A percentile compares a stretch with the other conserved stretches of the same genome.
phyloP scores from a whole-genome alignment of 768 basidiomycete genomes.

The Glaciozyma antarctica region DNA sequence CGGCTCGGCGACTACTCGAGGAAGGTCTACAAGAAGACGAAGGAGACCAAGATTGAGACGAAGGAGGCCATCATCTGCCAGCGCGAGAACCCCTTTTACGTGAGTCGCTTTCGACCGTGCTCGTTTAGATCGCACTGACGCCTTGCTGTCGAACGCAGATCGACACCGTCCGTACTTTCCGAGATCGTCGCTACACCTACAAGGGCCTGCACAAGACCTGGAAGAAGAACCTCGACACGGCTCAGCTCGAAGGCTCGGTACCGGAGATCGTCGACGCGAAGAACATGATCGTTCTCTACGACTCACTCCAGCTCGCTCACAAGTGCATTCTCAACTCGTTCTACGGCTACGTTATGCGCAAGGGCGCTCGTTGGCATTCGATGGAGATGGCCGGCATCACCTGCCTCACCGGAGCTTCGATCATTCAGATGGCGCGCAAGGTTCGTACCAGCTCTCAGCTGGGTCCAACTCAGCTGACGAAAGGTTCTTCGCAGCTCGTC shows the following conservation, averaged over 20 bases:
- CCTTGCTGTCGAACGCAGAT: conserved; percentile 41
- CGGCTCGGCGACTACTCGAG: conserved; percentile 96
- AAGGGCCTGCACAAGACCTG: conserved; percentile 97
- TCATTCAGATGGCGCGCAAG: conserved; percentile 97
- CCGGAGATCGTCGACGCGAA: conserved; percentile 91
- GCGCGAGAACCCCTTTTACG: conserved; percentile 92
- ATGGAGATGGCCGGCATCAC: conserved; percentile 99
- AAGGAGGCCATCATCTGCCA: conserved; percentile 95
- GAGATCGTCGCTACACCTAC: conserved; percentile 97
- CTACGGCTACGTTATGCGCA: conserved; percentile 99
- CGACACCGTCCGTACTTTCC: conserved; percentile 91
- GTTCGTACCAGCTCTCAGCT: too few species aligned
- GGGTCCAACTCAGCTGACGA: too few species aligned
- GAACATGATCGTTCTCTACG: conserved; percentile 98
- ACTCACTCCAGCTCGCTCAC: conserved; percentile 96
- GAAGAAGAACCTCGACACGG: conserved; percentile 92
- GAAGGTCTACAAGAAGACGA: conserved; percentile 96
- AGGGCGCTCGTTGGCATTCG: conserved; percentile 97
- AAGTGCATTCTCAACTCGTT: conserved; percentile 99
- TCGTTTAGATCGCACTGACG: too few species aligned
- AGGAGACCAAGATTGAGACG: conserved; percentile 89
- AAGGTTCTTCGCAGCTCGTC: conserved; percentile 47
- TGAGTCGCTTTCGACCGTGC: too few species aligned
- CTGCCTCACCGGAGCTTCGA: conserved; percentile 90
- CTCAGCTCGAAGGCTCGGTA: conserved; percentile 57